Base-by-base conservation (phyloP, 768 basidiomycete species). In the Mycena filopes region DNA sequence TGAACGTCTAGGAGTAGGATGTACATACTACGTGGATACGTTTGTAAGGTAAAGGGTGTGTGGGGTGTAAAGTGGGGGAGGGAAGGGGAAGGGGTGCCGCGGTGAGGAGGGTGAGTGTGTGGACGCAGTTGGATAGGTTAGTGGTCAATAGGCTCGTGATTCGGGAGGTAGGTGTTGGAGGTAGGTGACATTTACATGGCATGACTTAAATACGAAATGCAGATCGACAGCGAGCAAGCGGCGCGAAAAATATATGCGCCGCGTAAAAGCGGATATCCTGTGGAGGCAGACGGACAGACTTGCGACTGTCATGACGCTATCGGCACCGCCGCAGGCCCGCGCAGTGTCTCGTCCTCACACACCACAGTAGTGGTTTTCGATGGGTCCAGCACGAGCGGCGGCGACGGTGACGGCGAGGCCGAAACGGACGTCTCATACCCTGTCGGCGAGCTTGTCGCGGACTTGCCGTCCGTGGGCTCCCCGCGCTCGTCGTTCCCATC, bases 361-460 rank as follows among this genome's bases (percentile, higher is more conserved):
- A 26, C 25, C n/a, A 50, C 54, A 16, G 33, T 43, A 21, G 6
- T 41, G 21, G 68, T 59, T 31, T 63, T 69, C 0, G 60, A 41
- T 1, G 69, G 12, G 51, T 56, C 65, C 76, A 76, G 21, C 77
- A 78, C 38, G 74, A 63, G 78, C 1, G 83, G 81, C 1, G 81
- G 82, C 1, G 71, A 72, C 21, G 79, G 77, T 1, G 82, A 80
- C 41, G 85, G 84, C 10, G 84, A 86, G 43, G 83, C 79, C 10
- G 87, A 87, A 15, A 83, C 71, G 16, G 86, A 85, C 2, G 83
- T 81, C 28, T 83, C 80, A 61, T 83, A 88, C 51, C 87, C 88
- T 11, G 80, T 78, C 20, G 90, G 87, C 5, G 87, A 87, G 57
- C 81, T 85, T 36, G 83, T 84, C 18, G 80, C 79, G 6, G 83